Evolutionary conservation across 2,329 filamentous ascomycete species (phyloP).

Genomic region (Herpotrichia juniperi): DNA sequence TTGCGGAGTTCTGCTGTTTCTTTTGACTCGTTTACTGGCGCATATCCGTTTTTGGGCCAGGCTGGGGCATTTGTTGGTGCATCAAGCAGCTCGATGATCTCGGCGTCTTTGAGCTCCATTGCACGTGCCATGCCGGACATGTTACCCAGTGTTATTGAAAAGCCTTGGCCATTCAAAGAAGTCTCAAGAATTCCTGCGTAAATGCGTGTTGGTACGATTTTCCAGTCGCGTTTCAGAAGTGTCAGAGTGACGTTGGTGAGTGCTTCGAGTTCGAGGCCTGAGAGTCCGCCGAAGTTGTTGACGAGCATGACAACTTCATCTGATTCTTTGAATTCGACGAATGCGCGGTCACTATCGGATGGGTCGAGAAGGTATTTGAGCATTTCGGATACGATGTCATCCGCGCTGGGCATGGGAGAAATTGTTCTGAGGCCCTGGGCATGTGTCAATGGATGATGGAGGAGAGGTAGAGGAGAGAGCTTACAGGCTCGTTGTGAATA

Average conservation of each 20-base stretch:
- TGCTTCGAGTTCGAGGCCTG: constrained; percentile 55
- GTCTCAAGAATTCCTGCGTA: constrained; percentile 59
- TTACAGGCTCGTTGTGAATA: constrained; percentile 59
- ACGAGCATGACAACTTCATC: constrained; percentile 55
- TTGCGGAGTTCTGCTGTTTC: constrained; percentile 33
- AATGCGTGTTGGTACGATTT: constrained; percentile 55
- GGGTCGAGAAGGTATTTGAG: constrained; percentile 56
- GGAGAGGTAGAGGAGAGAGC: constrained; percentile 5
- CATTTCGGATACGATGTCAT: constrained; percentile 56
- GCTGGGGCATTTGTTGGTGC: constrained; percentile 57
- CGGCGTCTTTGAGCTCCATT: constrained; percentile 45
- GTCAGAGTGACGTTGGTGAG: constrained; percentile 51
- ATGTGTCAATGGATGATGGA: background rate
- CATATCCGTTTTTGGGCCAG: constrained; percentile 58
- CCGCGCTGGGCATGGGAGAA: constrained; percentile 55
- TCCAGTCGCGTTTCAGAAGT: constrained; percentile 54
- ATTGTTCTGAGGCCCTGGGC: constrained; percentile 51
- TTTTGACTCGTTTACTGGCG: constrained; percentile 29
- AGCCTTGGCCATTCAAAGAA: constrained; percentile 62
- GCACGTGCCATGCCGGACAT: constrained; percentile 53
- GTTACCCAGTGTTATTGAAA: constrained; percentile 62
- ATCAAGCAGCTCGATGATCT: constrained; percentile 57
- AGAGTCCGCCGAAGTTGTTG: constrained; percentile 58
- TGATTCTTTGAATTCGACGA: constrained; percentile 53
- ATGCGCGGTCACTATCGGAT: constrained; percentile 55